Percentiles rank a stretch among this genome's conserved stretches.
phyloP scores from a whole-genome alignment of 108 stramenopile species.

The Cyclotella sp. region DNA sequence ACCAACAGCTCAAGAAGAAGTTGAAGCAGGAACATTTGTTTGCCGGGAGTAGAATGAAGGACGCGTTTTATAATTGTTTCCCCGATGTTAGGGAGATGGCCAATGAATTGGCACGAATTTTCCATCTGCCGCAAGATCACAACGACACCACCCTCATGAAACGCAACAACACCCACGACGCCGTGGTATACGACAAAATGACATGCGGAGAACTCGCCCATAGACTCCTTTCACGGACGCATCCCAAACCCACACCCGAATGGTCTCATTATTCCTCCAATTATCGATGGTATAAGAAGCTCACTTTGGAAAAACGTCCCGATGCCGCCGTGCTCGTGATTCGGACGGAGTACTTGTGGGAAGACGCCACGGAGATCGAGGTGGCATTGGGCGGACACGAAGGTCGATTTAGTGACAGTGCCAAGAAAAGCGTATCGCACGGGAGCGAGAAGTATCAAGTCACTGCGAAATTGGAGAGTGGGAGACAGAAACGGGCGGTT shows the following conservation, averaged over 20 bases:
- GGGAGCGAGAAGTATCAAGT: conserved; percentile 10
- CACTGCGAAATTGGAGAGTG: conserved; percentile 9
- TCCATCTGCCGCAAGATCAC: not conserved
- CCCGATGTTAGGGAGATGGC: conserved; percentile 5
- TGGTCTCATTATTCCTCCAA: conserved; percentile 10
- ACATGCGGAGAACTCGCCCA: conserved; percentile 4
- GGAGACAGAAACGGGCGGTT: not conserved
- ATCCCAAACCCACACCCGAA: not conserved
- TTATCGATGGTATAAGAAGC: not conserved
- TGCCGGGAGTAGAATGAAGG: not conserved
- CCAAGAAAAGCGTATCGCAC: not conserved
- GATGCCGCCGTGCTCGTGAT: conserved; percentile 7
- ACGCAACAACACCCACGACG: not conserved
- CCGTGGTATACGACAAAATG: not conserved
- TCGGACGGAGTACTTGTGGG: conserved; percentile 1
- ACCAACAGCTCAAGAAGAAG: not conserved
- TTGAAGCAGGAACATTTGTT: not conserved
- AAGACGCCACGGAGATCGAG: conserved; percentile 18
- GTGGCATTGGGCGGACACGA: conserved; percentile 1
- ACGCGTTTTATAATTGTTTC: conserved; percentile 12
- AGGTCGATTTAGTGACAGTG: not conserved
- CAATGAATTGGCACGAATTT: conserved; percentile 1
- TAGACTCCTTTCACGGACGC: not conserved
- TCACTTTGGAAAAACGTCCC: conserved; percentile 11
- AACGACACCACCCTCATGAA: not conserved